Base-by-base conservation (phyloP, 2,329 filamentous ascomycete genomes). In the Claviceps sorghi region DNA sequence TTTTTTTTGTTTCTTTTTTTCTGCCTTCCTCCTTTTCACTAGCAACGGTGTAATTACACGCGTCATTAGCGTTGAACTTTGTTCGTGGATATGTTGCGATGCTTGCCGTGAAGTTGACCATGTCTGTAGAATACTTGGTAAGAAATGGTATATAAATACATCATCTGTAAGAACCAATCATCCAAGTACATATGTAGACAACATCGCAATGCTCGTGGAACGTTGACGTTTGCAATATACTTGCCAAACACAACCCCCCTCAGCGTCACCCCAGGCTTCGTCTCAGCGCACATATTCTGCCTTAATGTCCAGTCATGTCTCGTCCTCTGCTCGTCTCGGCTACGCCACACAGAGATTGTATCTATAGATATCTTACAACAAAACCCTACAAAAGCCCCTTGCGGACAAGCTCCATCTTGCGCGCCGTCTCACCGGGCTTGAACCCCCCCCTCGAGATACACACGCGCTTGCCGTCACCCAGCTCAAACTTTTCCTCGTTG, bases 391-490 rank as follows among this genome's bases (percentile, higher is more conserved):
- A 65, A 66, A 90, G 60, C 1, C 86, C 87, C 70, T 90, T 91
- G 62, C 87, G 75, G 3, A 86, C 87, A 61, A 91, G 68, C 65
- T 91, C 86, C 50, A 93, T 75, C 72, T 91, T 91, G 63, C 83
- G 76, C 55, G 77, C 75, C 17, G 85, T 79, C 67, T 89, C 86
- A 11, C 82, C 84, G 1, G 73, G 73, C 62, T 81, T 82, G 69
- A 83, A 89, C 0, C 87, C 86, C 2, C 86, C 85, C 62, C 82
- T 88, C 45, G 82, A 87, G 1, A 84, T 73, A 62, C 87, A 93
- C 47, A 89, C 72, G 42, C 84, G 78, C 58, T 81, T 80, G 0
- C 86, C 86, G 4, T 90, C 84, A 5, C 75, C 79, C 32, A 83
- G 61, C 67, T 86, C 87, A 57, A 88, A 79, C 64, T 93, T 93